Evolutionary conservation across 2,329 filamentous ascomycete genomes (phyloP), one percentile per base, ranked within the genome.

Genomic region (Arthroderma sp.): DNA sequence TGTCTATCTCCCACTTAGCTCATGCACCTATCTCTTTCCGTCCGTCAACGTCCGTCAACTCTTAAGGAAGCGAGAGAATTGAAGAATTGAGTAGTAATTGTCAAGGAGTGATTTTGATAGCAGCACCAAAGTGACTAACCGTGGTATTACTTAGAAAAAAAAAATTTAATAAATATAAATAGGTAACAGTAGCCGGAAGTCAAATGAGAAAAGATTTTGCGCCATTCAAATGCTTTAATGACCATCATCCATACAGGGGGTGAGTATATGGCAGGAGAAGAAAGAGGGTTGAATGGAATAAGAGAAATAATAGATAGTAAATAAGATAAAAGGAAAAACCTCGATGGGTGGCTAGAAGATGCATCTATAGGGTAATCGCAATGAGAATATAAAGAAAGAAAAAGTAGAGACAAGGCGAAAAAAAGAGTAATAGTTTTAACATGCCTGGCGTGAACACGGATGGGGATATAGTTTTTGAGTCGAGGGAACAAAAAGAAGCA

Each of bases 151-250:
- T 38, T 8, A 38, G 36, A 27, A 38, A 38, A 38, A 38, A 38
- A 8, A 9, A n/a, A 38, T 22, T n/a, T n/a, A 8, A 15, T 8
- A n/a, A 38, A 10, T 10, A 10, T 9, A 27, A 38, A 38, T 38
- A 38, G 8, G 22, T 36, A 40, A 34, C 32, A 8, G 32, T 27
- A n/a, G 11, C 32, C 15, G 15, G 15, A 22, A 22, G 15, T 38
- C 28, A 36, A 40, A 38, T 2, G 8, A 27, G 36, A 38, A 22
- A 10, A 10, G 8, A 22, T 8, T 38, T n/a, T 43, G 44, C 45
- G 42, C 45, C 45, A 44, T 47, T 37, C 37, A 44, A 41, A 47
- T 47, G 45, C 45, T 47, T 40, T 47, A 37, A 36, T 44, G 40
- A 44, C 38, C 15, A 29, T 10, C 10, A 38, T 38, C 8, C 15